A percentile compares a stretch with the other conserved stretches of the same genome.
Conservation (phyloP, 306 rosid species). For the Trifolium repens region DNA sequence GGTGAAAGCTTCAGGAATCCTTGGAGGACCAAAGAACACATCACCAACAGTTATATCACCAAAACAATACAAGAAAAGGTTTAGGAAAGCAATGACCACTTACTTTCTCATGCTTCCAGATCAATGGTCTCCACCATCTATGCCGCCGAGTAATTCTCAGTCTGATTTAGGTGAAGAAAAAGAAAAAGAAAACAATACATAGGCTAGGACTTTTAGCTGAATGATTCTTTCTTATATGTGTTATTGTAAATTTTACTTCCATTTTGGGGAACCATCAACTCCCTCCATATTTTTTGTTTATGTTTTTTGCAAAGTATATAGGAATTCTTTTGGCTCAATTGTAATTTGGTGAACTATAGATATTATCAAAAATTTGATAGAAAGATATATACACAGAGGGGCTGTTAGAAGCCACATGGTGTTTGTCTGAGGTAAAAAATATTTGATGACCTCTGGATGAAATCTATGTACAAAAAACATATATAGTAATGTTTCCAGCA, state of each 20-base stretch:
- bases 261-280: constrained; percentile 45
- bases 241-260: constrained; percentile 49
- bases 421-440: constrained; percentile 57
- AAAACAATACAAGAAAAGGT: constrained; percentile 90
- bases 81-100: constrained; percentile 95
- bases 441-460: constrained; percentile 73
- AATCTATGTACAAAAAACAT: constrained; percentile 61
- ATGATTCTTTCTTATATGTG: constrained; percentile 50
- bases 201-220: constrained; percentile 52
- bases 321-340: constrained; percentile 51
- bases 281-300: constrained; percentile 40
- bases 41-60: constrained; percentile 96
- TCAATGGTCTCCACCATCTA: constrained; percentile 82
- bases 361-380: constrained; percentile 51
- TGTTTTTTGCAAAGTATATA: constrained; percentile 43
- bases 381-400: constrained; percentile 48
- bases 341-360: constrained; percentile 44
- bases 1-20: constrained; percentile 95
- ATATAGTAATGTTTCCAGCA: constrained; percentile 50
- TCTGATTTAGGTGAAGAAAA: constrained; percentile 72
- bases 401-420: constrained; percentile 57
- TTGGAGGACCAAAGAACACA: constrained; percentile 92
- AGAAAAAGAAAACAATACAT: constrained; percentile 49
- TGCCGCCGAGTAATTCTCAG: constrained; percentile 63
- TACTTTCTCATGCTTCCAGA: constrained; percentile 98